A percentile compares a stretch with the other conserved stretches of the same genome.
Conservation (phyloP, 2,329 filamentous ascomycete genomes). For the Sphaerulina populicola region DNA sequence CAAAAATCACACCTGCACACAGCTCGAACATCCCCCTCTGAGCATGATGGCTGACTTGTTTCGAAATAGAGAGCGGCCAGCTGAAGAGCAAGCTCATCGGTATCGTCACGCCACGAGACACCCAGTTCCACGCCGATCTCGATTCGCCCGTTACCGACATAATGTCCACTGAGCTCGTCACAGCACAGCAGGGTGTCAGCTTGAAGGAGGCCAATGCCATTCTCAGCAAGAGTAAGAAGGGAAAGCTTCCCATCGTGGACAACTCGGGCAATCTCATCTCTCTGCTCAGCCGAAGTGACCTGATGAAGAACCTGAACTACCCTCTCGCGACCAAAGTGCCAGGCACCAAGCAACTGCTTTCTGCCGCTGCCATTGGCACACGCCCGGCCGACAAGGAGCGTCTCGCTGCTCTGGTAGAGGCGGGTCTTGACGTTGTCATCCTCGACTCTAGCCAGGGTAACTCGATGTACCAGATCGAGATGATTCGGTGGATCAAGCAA, state of each 20-base stretch:
- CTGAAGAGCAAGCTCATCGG: conserved; percentile 93
- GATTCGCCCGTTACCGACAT: conserved; percentile 70
- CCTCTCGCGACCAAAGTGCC: conserved; percentile 92
- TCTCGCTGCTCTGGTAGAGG: conserved; percentile 80
- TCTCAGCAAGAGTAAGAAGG: conserved; percentile 92
- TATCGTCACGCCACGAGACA: conserved; percentile 95
- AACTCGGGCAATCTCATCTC: conserved; percentile 53
- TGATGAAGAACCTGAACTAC: conserved; percentile 98
- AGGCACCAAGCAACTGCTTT: conserved; percentile 94
- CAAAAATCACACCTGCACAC: not conserved
- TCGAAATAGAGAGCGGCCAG: conserved; percentile 67
- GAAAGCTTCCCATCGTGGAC: conserved; percentile 50
- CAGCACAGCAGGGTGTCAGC: conserved; percentile 72
- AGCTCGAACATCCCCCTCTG: not conserved
- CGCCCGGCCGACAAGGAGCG: conserved; percentile 85
- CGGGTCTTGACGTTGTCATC: conserved; percentile 88
- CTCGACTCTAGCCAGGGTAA: conserved; percentile 97
- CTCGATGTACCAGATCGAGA: conserved; percentile 96
- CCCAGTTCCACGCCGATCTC: conserved; percentile 82
- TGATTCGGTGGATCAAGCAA: conserved; percentile 93
- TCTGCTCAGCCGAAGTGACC: conserved; percentile 84
- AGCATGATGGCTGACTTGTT: no score
- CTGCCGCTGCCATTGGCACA: conserved; percentile 90
- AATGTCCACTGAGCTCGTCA: conserved; percentile 93
- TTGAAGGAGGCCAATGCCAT: conserved; percentile 86